Base-by-base conservation (phyloP, 768 basidiomycete genomes). In the Macrocybe gigantea region DNA sequence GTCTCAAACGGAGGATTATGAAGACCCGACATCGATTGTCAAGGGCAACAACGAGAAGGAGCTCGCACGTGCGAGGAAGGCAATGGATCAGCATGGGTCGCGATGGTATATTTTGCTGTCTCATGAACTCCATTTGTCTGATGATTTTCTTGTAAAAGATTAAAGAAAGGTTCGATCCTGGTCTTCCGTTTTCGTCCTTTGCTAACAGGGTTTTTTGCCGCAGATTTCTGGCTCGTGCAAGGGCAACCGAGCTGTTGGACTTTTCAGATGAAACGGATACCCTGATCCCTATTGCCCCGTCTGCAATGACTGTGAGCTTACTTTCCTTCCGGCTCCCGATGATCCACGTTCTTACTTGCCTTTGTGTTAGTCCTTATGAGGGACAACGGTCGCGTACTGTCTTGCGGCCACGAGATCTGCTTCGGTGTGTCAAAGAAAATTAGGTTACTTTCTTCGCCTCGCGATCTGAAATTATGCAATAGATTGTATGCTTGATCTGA, bases 371-470 rank as follows among this genome's bases (percentile, higher is more conserved):
- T 77, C 48, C 73, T 76, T 47, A 64, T 69, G 31, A 67, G 67
- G 11, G 66, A 74, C 42, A 79, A 70, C 49, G 82, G 83, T 1
- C 71, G 78, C 6, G 63, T 90, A n/a, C 71, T 88, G 7, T 59
- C 64, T 0, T 90, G 89, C 55, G 71, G 77, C 0, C 86, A 89
- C 54, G 78, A 81, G 47, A 73, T 85, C 34, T 89, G 88, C 55
- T 70, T 68, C 30, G 75, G 80, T 80, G 30, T 33, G 71, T 56
- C 12, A 5, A 22, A 22, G 22, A 2, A 12, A 8, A n/a, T 42
- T 2, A 14, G 9, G 8, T 44, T 29, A 5, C n/a, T 22, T 10
- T 9, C 15, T 11, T 35, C 40, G 6, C 11, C 43, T 32, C 11
- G 15, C 48, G 30, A 48, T 42, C 6, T 9, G 33, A 41, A 22